A percentile compares a stretch with the other conserved stretches of the same genome.
These are phyloP conservation scores for Claviceps sp. DNA, from an alignment of 2,329 filamentous ascomycete species.

Conservation along the genomic window DNA sequence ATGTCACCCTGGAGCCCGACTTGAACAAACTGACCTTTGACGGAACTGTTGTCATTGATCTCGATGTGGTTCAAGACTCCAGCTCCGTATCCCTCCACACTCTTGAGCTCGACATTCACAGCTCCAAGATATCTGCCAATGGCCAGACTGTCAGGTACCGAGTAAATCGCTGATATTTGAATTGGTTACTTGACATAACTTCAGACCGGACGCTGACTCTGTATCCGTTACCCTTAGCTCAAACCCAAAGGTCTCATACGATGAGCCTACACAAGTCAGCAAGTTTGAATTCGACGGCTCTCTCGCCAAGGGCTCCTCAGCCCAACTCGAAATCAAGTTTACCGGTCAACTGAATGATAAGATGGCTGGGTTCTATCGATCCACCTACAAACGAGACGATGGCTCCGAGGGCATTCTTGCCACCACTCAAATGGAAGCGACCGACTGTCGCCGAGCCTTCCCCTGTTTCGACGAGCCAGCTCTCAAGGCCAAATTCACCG, in stretches of 20 bases:
- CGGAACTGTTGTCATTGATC: slow-evolving; percentile 67
- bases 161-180: background rate
- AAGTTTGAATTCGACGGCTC: slow-evolving; percentile 66
- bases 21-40: slow-evolving; percentile 79
- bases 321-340: slow-evolving; percentile 48
- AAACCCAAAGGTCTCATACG: slow-evolving; percentile 45
- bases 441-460: slow-evolving; percentile 83
- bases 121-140: slow-evolving; percentile 35
- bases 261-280: slow-evolving; percentile 69
- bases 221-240: slow-evolving; percentile 5
- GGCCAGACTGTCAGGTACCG: slow-evolving; percentile 35
- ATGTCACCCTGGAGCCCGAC: slow-evolving; percentile 82
- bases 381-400: slow-evolving; percentile 74
- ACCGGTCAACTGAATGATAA: slow-evolving; percentile 76
- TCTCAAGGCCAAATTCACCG: slow-evolving; percentile 82
- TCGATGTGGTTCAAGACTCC: slow-evolving; percentile 76
- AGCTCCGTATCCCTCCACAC: slow-evolving; percentile 80
- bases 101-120: slow-evolving; percentile 69
- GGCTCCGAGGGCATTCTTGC: slow-evolving; percentile 73
- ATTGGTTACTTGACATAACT: background rate
- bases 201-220: background rate
- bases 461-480: slow-evolving; percentile 95
- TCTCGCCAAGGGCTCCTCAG: slow-evolving; percentile 62
- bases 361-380: slow-evolving; percentile 96
- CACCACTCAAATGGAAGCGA: slow-evolving; percentile 92